Evolutionary conservation across 768 basidiomycete genomes (phyloP), one percentile per base, ranked within the genome.

Genomic region (Candolleomyces eurysporus): DNA sequence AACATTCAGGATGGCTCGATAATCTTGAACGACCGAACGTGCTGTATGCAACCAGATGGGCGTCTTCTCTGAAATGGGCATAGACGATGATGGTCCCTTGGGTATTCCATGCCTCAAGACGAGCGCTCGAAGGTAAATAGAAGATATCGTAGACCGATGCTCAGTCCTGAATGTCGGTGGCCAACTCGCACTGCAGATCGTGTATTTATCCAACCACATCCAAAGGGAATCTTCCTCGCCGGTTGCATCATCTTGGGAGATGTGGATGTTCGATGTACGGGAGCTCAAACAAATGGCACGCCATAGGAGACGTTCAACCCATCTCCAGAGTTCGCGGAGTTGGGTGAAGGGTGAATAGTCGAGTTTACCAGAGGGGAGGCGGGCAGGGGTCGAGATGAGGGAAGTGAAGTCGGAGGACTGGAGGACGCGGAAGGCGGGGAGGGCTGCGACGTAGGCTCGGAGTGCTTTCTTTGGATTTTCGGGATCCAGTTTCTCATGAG

Each of bases 281-380:
- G 91, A 76, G 16, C 86, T 82, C 0, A 94, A 72, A 1, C 91
- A 76, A 46, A 91, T 81, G 2, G 87, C 87, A n/a, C 95, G 84
- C 78, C 91, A 90, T n/a, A 95, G 76, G 22, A 92, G 79, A 19
- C 87, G 81, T 66, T 96, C 93, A 3, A 84, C 79, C 91, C 92
- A 95, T 54, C 94, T 81, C 83, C 92, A 94, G 10, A 96, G 79
- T 67, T 98, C 95, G 7, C 90, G 88, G 59, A 90, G 86, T 50
- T 82, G 82, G 4, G 76, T 70, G 66, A 94, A 94, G 5, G 86
- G 79, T 2, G 82, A 74, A 48, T 79, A 80, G 58, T 79, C 79
- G n/a, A 76, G 67, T 63, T 73, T 78, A 5, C 76, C 75, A 32
- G 69, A 60, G 57, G 69, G 55, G 65, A 70, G 65, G 7, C 43